A percentile compares a stretch with the other conserved stretches of the same genome.
phyloP scores from a whole-genome alignment of 2,329 filamentous ascomycete genomes.

The Didymella pinodella region DNA sequence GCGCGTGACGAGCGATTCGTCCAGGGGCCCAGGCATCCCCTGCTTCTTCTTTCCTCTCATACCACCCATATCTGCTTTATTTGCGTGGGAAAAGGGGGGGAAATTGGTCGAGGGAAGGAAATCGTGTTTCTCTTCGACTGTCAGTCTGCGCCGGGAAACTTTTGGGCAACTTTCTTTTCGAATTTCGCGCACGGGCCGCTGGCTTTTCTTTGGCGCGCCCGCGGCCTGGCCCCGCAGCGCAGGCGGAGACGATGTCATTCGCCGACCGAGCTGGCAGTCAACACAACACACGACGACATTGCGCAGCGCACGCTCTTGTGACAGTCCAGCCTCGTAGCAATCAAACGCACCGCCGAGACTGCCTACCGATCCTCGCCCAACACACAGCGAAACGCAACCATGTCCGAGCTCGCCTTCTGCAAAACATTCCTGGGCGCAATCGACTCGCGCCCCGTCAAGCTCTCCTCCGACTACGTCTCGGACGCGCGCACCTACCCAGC shows the following conservation, averaged over 20 bases:
- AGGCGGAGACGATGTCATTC: conserved; percentile 41
- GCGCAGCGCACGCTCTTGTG: not conserved
- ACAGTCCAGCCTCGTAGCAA: not conserved
- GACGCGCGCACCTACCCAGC: conserved; percentile 81
- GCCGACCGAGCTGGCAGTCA: conserved; percentile 20
- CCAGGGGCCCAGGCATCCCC: conserved; percentile 81
- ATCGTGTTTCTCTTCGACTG: conserved; percentile 17
- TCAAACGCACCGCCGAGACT: not conserved
- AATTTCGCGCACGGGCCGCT: not conserved
- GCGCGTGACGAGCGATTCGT: conserved; percentile 76
- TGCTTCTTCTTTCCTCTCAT: conserved; percentile 97
- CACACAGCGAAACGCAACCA: conserved; percentile 23
- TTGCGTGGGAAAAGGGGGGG: conserved; percentile 7
- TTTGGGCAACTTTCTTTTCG: conserved; percentile 12
- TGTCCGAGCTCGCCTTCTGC: conserved; percentile 79
- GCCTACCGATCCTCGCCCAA: not conserved
- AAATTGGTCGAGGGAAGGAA: not conserved
- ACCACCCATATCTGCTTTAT: conserved; percentile 71
- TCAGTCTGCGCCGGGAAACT: conserved; percentile 28
- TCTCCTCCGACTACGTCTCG: conserved; percentile 89
- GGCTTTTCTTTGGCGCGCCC: no score
- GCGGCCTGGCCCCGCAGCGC: not conserved
- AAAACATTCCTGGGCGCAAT: conserved; percentile 82
- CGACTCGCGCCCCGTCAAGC: conserved; percentile 79
- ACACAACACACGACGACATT: conserved; percentile 15